Evolutionary conservation across 192 early-diverging fungal species (phyloP).

Genomic region (Diversispora eburnea): DNA sequence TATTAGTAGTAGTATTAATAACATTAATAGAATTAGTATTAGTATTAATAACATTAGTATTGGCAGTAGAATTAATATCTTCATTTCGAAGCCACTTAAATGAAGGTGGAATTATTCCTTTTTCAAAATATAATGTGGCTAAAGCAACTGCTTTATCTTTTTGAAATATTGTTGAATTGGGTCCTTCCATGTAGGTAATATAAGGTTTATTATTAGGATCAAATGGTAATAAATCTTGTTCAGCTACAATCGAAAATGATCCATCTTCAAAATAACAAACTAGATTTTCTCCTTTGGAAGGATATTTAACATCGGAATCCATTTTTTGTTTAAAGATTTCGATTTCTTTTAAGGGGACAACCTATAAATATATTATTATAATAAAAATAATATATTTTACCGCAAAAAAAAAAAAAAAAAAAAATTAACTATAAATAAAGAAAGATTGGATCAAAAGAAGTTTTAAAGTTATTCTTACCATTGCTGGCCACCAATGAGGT

Average conservation of each 20-base stretch:
- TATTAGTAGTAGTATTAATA: background rate
- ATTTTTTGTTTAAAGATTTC: conserved; percentile 46
- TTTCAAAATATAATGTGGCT: conserved; percentile 49
- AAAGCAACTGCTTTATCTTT: conserved; percentile 48
- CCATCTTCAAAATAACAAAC: conserved; percentile 65
- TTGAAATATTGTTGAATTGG: conserved; percentile 40
- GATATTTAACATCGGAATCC: conserved; percentile 41
- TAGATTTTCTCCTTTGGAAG: conserved; percentile 49
- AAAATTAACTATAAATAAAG: background rate
- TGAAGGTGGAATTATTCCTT: conserved; percentile 37
- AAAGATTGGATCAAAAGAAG: background rate
- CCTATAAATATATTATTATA: conserved; percentile 13
- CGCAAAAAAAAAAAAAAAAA: background rate
- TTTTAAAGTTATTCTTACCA: conserved; percentile 30
- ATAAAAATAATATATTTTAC: background rate
- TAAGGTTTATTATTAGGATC: conserved; percentile 25
- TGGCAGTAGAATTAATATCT: background rate
- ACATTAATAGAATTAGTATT: background rate
- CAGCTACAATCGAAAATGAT: conserved; percentile 38
- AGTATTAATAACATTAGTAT: background rate
- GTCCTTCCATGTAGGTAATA: conserved; percentile 44
- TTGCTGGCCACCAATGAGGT: conserved; percentile 59
- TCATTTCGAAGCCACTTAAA: conserved; percentile 44
- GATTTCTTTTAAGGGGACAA: conserved; percentile 51
- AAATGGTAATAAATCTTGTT: conserved; percentile 25